Evolutionary conservation across 495 filamentous ascomycete genomes (phyloP).

Genomic region (Bombardia bombarda): DNA sequence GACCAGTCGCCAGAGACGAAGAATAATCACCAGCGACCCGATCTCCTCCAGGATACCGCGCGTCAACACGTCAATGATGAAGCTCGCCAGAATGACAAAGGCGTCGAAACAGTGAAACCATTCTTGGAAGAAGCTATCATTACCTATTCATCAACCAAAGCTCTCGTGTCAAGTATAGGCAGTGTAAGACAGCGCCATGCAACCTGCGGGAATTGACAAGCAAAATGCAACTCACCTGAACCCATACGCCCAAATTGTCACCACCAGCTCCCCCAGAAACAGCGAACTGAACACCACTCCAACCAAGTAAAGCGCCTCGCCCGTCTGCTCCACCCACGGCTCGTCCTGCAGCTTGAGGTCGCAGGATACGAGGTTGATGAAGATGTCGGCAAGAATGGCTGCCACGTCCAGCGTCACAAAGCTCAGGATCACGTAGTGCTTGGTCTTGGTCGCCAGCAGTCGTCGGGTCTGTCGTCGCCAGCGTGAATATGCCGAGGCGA

Average conservation of each 20-base stretch:
- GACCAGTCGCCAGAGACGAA: slow-evolving; percentile 61
- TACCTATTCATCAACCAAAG: no score
- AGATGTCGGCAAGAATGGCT: slow-evolving; percentile 54
- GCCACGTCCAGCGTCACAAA: slow-evolving; percentile 50
- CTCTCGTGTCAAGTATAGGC: no score
- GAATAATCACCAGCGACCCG: slow-evolving; percentile 51
- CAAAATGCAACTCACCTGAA: slow-evolving; percentile 30
- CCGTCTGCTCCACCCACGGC: slow-evolving; percentile 27
- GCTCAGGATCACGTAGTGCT: slow-evolving; percentile 49
- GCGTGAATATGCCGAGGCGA: background rate
- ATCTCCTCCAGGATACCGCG: slow-evolving; percentile 52
- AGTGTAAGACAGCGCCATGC: no score
- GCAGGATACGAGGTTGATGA: slow-evolving; percentile 54
- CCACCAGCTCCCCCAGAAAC: slow-evolving; percentile 52
- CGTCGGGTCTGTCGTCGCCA: slow-evolving; percentile 7
- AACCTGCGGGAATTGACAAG: background rate
- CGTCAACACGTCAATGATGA: slow-evolving; percentile 50
- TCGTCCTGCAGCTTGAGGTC: slow-evolving; percentile 34
- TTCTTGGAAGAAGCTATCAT: slow-evolving; percentile 48
- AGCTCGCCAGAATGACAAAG: slow-evolving; percentile 50
- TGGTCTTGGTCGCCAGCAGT: slow-evolving; percentile 45
- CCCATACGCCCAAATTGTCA: slow-evolving; percentile 51
- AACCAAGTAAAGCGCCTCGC: slow-evolving; percentile 24
- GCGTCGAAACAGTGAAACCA: slow-evolving; percentile 60
- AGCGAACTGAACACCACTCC: slow-evolving; percentile 49